These are phyloP conservation scores for Camellia granthamiana DNA, from an alignment of 148 eudicot species.

Conservation along the genomic window DNA sequence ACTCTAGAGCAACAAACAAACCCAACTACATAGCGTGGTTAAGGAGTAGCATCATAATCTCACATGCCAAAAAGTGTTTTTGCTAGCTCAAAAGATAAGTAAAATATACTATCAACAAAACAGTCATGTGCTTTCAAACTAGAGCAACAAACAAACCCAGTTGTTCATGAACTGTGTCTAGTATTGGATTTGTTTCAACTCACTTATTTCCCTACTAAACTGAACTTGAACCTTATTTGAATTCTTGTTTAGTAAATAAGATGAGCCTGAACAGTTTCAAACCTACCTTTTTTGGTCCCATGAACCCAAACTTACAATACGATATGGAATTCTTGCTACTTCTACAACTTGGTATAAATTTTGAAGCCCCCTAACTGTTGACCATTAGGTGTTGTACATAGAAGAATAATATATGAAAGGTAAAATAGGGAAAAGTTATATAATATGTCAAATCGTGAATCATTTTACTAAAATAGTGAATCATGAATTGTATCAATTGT, in stretches of 20 bases:
- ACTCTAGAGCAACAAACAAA: background rate
- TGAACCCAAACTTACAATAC: background rate
- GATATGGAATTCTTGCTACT: background rate
- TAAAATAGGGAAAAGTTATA: too few relatives aligned
- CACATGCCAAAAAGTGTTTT: too few relatives aligned
- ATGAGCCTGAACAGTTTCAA: background rate
- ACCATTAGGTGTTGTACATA: background rate
- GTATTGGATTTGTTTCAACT: background rate
- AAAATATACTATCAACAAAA: too few relatives aligned
- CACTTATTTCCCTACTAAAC: background rate
- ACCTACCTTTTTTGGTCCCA: background rate
- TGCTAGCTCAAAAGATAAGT: too few relatives aligned
- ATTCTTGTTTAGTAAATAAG: background rate
- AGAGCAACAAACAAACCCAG: background rate
- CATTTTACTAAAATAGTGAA: too few relatives aligned
- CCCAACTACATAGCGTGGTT: too few relatives aligned
- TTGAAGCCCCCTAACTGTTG: background rate
- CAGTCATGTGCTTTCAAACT: too few relatives aligned
- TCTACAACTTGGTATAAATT: background rate
- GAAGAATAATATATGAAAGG: too few relatives aligned
- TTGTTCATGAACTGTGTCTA: background rate
- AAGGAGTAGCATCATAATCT: too few relatives aligned
- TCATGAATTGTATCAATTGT: too few relatives aligned
- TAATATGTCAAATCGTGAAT: too few relatives aligned
- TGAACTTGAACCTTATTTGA: background rate